phyloP scores from a whole-genome alignment of 495 filamentous ascomycete genomes.

The Geopyxis carbonaria region DNA sequence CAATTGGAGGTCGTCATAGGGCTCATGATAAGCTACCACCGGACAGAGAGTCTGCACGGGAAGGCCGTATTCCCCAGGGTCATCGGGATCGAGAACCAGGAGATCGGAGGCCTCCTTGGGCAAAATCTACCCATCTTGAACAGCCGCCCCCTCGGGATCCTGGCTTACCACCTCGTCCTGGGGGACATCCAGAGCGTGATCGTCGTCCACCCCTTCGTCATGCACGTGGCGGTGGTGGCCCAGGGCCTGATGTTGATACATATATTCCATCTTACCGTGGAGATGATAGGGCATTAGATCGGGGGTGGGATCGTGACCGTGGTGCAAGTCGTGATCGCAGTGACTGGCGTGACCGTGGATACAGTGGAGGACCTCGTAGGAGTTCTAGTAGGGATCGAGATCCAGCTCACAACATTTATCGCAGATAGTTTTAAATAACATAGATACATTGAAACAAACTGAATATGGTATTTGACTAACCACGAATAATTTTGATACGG shows the following conservation, averaged over 20 bases:
- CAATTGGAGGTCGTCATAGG: no score
- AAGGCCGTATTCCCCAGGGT: background rate
- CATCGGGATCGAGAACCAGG: conserved; percentile 3
- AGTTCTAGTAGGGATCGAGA: conserved; percentile 25
- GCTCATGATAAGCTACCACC: no score
- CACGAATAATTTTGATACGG: background rate
- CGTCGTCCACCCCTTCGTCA: conserved; percentile 13
- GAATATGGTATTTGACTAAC: background rate
- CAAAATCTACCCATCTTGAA: conserved; percentile 15
- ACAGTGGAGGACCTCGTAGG: conserved; percentile 25
- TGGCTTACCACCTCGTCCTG: conserved; percentile 25
- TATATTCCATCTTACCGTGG: conserved; percentile 42
- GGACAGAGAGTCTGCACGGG: no score
- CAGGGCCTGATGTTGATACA: conserved; percentile 34
- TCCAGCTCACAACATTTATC: conserved; percentile 22
- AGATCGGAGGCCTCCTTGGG: conserved; percentile 24
- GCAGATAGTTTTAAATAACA: conserved; percentile 12
- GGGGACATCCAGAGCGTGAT: conserved; percentile 15
- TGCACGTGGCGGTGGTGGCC: conserved; percentile 24
- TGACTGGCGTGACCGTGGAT: background rate
- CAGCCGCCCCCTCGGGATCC: conserved; percentile 25
- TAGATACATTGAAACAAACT: background rate
- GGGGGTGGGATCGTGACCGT: conserved; percentile 27
- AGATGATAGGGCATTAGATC: conserved; percentile 30
- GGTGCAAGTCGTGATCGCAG: conserved; percentile 9